Base-by-base conservation (phyloP, 1,139 yeast genomes). In the Yamadazyma songkhlaensis region DNA sequence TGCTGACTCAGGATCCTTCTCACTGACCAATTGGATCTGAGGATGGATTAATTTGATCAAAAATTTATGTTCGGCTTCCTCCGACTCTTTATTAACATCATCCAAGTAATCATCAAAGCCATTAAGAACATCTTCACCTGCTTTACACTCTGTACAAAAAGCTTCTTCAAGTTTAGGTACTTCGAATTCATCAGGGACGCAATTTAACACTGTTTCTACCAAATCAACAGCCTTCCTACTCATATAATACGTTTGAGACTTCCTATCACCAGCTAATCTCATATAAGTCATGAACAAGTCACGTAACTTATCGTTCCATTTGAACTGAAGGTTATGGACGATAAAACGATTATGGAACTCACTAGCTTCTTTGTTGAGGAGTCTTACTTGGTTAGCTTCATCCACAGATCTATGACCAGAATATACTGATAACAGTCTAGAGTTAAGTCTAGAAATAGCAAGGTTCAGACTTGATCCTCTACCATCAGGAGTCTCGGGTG, bases 251-350 rank as follows among this genome's bases (percentile, higher is more conserved):
- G 71, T 65, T 35, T 75, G 68, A 3, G 83, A 75, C 36, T 71
- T 71, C 27, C 84, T 63, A 31, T 80, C 77, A 15, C 76, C 72
- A 8, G 82, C 69, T 36, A 77, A 69, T 42, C 82, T 84, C 27
- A 83, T 57, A 51, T 86, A 87, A 29, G 77, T 72, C 47, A 75
- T 68, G 38, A 88, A 64, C 25, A 77, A 70, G 47, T 85, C 78
- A 37, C 95, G 68, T 9, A 83, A 68, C 6, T 65, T 57, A 43
- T 84, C 83, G 54, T 84, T 82, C 96, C 97, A 89, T 47, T 80
- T 84, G 52, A 89, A 56, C 49, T 81, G 78, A 56, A 89, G 72
- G 47, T 84, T 81, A 51, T 89, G 95, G 24, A 90, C 68, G 43
- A 84, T 80, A 54, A 85, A 90, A 37, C 94, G 67, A 54, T 92